Conservation (phyloP, 768 basidiomycete genomes). For the Ramaria rubella region DNA sequence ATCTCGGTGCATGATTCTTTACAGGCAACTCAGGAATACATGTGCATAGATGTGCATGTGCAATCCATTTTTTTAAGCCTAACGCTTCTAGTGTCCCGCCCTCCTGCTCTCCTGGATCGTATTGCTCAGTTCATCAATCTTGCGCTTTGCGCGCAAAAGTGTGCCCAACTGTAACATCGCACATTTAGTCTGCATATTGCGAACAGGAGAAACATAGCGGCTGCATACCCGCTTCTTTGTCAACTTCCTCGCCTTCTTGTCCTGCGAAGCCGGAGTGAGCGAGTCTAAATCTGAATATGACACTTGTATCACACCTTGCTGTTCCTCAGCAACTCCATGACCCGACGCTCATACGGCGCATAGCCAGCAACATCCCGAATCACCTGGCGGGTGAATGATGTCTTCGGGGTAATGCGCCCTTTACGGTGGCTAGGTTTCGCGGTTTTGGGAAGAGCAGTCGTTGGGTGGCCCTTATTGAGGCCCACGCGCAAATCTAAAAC, state of each 20-base stretch:
- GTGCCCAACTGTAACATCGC: conserved; percentile 71
- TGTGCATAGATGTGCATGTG: no score
- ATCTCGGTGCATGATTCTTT: no score
- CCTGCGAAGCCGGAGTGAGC: conserved; percentile 40
- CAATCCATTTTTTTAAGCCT: background rate
- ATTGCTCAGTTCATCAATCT: conserved; percentile 89
- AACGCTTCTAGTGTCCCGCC: conserved; percentile 40
- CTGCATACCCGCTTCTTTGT: conserved; percentile 96
- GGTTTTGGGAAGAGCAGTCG: conserved; percentile 72
- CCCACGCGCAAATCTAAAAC: conserved; percentile 79
- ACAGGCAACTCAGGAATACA: no score
- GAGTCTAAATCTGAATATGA: background rate
- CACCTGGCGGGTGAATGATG: conserved; percentile 88
- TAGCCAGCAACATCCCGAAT: conserved; percentile 97
- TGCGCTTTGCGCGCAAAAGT: conserved; percentile 96
- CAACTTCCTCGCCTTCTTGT: conserved; percentile 99
- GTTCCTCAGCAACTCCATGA: conserved; percentile 97
- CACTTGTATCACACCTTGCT: conserved; percentile 62
- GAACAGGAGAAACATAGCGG: background rate
- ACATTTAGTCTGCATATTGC: background rate
- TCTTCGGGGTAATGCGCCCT: conserved; percentile 84
- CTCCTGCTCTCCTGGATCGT: conserved; percentile 94
- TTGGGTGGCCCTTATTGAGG: conserved; percentile 82
- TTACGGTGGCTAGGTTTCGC: conserved; percentile 85
- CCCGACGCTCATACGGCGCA: conserved; percentile 94